These are phyloP conservation scores for Boletus edulis DNA, from an alignment of 768 basidiomycete genomes.

Conservation along the genomic window DNA sequence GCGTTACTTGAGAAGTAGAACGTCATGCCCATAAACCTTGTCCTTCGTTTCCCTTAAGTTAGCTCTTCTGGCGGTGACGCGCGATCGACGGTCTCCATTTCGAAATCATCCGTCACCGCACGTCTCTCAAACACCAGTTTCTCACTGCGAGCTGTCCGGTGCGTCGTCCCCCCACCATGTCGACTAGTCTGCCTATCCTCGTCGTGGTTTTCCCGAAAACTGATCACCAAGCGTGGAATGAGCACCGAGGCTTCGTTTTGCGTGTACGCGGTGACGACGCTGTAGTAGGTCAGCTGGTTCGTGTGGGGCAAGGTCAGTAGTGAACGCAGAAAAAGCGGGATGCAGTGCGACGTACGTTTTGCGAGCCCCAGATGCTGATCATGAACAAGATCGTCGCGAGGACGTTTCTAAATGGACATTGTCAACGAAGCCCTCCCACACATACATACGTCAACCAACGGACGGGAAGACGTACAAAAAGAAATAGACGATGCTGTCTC, in stretches of 20 bases:
- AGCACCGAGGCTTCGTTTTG: conserved; percentile 17
- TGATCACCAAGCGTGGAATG: conserved; percentile 19
- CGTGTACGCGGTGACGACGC: conserved; percentile 15
- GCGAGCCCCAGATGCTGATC: conserved; percentile 14
- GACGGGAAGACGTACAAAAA: conserved; percentile 10
- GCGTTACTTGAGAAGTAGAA: not conserved
- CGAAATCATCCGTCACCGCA: conserved; percentile 2
- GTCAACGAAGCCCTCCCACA: not conserved
- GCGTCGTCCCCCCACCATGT: not conserved
- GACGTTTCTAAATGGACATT: conserved; percentile 3
- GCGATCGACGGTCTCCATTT: not conserved
- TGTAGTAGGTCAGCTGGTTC: conserved; percentile 2
- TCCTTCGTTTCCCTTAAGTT: not conserved
- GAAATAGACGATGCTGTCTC: conserved; percentile 20
- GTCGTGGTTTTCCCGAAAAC: conserved; percentile 17
- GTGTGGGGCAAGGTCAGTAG: not conserved
- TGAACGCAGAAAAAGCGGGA: too few relatives aligned
- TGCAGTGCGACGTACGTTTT: conserved; percentile 3
- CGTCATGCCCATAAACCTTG: not conserved
- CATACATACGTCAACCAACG: not conserved
- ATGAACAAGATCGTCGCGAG: conserved; percentile 17
- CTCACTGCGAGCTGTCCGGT: not conserved
- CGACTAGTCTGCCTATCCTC: not conserved
- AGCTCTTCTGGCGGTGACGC: too few relatives aligned
- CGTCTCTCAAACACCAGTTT: conserved; percentile 9